Percentiles rank a stretch among this genome's conserved stretches.
phyloP scores from a whole-genome alignment of 225 moss, liverwort and hornwort species.

The Bryum argenteum region DNA sequence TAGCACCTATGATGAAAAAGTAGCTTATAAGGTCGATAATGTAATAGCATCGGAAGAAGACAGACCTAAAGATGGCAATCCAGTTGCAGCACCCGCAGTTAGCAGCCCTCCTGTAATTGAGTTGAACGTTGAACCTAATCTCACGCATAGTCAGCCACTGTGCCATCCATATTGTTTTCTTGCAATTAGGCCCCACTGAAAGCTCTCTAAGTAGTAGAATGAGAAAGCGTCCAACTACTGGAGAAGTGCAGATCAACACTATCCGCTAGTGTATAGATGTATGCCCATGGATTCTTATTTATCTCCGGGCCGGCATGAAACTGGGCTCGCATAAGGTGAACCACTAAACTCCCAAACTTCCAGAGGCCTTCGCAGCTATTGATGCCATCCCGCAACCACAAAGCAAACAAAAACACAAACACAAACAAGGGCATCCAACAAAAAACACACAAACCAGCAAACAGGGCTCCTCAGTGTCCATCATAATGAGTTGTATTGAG shows the following conservation, averaged over 20 bases:
- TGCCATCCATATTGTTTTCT: conserved; percentile 55
- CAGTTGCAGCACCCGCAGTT: conserved; percentile 67
- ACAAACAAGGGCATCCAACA: conserved; percentile 77
- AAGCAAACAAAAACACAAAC: conserved; percentile 76
- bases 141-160: conserved; percentile 80
- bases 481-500: conserved; percentile 44
- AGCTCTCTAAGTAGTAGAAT: conserved; percentile 50
- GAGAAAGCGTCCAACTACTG: conserved; percentile 43
- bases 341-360: conserved; percentile 60
- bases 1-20: background rate
- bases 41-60: background rate
- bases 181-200: conserved; percentile 65
- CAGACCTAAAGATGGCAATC: conserved; percentile 79
- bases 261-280: conserved; percentile 30
- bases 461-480: conserved; percentile 66
- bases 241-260: conserved; percentile 47
- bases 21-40: background rate
- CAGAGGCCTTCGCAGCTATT: conserved; percentile 67
- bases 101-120: conserved; percentile 81
- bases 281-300: conserved; percentile 50
- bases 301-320: conserved; percentile 61
- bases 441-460: conserved; percentile 69
- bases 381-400: conserved; percentile 78
- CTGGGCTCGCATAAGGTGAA: conserved; percentile 60
- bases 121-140: conserved; percentile 93